Base-by-base conservation (phyloP, 2,329 filamentous ascomycete species). In the Celoporthe dispersa region DNA sequence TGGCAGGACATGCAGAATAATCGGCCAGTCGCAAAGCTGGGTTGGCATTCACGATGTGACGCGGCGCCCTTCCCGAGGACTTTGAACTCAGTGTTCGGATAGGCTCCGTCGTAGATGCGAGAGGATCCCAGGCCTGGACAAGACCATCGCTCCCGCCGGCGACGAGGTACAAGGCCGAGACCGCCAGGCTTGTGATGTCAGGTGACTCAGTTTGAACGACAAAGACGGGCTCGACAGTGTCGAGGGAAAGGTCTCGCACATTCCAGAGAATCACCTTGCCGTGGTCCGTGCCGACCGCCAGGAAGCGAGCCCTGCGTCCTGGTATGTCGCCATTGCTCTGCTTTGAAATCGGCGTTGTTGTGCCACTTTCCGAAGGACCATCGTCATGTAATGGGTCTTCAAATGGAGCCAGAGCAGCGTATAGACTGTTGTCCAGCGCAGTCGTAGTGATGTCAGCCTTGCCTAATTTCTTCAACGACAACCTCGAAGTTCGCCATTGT, bases 51-150 rank as follows among this genome's bases (percentile, higher is more conserved):
- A 84, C 79, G 74, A 89, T 82, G 73, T 94, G 90, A 69, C 94
- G 92, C 73, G 94, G 92, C 65, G 94, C 91, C 37, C 94, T 90
- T 9, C 92, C 91, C 1, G 92, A 92, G 74, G 95, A 94, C 19
- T 92, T 90, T 2, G 94, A 93, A 77, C 97, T 94, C 67, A 99
- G 84, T 0, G 94, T 98, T 53, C 94, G 90, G 66, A 98, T 87
- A 0, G 96, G 93, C 28, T 91, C 89, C 25, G 86, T 81, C 0
- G 87, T 92, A 1, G 95, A 98, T 0, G 91, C 93, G 62, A 99
- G 84, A n/a, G 92, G 93, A 81, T 99, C 96, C 96, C 96, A 99
- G 7, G 94, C 93, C 79, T 98, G 96, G 5, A 97, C 95, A 3
- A 98, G 87, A 0, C 96, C 95, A 80, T 99, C 96, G 74, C 92